Evolutionary conservation across 2,329 filamentous ascomycete species (phyloP).

Genomic region (Sclerotinia sclerotiorum): DNA sequence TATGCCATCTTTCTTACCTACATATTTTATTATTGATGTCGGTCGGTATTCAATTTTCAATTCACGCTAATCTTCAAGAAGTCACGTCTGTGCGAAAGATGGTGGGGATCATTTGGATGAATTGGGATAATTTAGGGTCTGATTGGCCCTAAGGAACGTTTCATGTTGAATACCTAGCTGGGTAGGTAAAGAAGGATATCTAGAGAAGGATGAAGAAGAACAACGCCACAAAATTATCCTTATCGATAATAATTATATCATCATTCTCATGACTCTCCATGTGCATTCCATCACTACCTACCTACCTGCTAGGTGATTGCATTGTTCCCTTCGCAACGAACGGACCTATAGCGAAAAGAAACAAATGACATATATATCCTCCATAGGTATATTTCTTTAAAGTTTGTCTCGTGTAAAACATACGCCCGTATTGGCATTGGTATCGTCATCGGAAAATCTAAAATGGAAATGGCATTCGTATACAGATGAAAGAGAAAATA

Average conservation of each 20-base stretch:
- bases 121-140: background rate
- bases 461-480: background rate
- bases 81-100: background rate
- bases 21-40: background rate
- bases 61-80: background rate
- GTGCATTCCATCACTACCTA: background rate
- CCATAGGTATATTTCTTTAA: background rate
- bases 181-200: background rate
- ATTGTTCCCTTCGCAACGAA: background rate
- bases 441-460: background rate
- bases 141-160: constrained; percentile 1
- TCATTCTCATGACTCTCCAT: background rate
- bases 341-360: background rate
- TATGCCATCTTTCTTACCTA: no score
- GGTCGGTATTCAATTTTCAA: background rate
- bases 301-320: background rate
- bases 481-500: background rate
- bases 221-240: background rate
- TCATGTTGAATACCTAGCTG: background rate
- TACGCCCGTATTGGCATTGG: background rate
- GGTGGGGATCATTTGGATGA: background rate
- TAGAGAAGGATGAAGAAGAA: background rate
- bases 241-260: background rate
- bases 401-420: background rate
- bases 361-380: background rate